Evolutionary conservation across 163 green algal genomes (phyloP).

Genomic region (Volvox carteri): DNA sequence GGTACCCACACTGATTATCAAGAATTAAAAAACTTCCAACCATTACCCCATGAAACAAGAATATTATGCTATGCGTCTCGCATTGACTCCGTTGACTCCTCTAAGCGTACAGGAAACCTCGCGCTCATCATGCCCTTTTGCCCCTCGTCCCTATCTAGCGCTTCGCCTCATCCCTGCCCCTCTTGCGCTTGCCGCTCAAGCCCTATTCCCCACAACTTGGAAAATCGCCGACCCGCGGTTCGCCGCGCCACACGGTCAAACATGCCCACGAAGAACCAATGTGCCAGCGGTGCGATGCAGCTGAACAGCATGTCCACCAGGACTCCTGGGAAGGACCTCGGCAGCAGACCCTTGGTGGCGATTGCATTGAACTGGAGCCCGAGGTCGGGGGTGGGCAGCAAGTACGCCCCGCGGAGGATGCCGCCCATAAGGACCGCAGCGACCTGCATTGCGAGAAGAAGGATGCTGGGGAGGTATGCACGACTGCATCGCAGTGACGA

Average conservation of each 20-base stretch:
- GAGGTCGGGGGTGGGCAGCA: conserved; percentile 78
- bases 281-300: conserved; percentile 57
- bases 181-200: too few species aligned
- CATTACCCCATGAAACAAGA: too few species aligned
- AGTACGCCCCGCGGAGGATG: conserved; percentile 74
- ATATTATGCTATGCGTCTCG: too few species aligned
- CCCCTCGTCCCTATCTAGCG: not conserved
- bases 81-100: too few species aligned
- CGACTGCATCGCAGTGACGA: too few species aligned
- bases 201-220: conserved; percentile 38
- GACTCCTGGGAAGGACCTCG: conserved; percentile 53
- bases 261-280: conserved; percentile 50
- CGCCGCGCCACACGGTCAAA: conserved; percentile 51
- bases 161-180: too few species aligned
- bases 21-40: too few species aligned
- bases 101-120: too few species aligned
- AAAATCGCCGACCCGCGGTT: conserved; percentile 43
- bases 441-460: too few species aligned
- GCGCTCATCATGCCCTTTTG: not conserved
- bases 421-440: conserved; percentile 69
- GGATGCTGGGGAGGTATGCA: too few species aligned
- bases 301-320: conserved; percentile 60
- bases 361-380: conserved; percentile 57
- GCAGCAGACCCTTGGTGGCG: conserved; percentile 51
- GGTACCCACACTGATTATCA: too few species aligned